Conservation (phyloP, 352 stramenopile species). For the Aphanomyces invadans region DNA sequence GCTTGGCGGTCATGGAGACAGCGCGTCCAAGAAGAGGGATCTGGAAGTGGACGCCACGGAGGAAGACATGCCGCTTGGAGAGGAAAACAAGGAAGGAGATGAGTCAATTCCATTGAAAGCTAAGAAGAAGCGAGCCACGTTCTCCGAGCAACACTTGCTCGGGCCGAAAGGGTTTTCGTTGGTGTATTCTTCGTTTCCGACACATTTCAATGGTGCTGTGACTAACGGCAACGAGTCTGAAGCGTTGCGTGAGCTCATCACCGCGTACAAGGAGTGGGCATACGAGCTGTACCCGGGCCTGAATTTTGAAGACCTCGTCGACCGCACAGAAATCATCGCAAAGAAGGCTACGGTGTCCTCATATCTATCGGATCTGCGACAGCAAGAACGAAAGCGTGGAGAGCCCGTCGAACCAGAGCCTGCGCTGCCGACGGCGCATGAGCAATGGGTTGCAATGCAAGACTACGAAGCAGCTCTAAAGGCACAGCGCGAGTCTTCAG, state of each 20-base stretch:
- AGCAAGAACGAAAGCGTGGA: constrained; percentile 9
- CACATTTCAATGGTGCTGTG: constrained; percentile 30
- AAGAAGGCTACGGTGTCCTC: constrained; percentile 37
- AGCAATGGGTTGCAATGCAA: constrained; percentile 4
- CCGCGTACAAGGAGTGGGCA: constrained; percentile 82
- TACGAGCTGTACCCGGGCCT: constrained; percentile 73
- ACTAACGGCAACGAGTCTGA: constrained; percentile 33
- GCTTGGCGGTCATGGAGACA: not conserved
- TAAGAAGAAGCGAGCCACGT: constrained; percentile 40
- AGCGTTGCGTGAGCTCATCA: constrained; percentile 52
- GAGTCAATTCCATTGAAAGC: not conserved
- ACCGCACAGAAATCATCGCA: constrained; percentile 47
- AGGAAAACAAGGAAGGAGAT: not conserved
- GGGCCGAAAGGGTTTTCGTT: constrained; percentile 57
- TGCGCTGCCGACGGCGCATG: not conserved
- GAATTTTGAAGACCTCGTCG: constrained; percentile 78
- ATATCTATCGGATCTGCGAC: not conserved
- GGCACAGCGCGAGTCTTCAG: not conserved
- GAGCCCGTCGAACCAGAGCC: not conserved
- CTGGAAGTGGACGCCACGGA: not conserved
- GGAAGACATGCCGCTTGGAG: not conserved
- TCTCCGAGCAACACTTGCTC: constrained; percentile 61
- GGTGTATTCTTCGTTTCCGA: constrained; percentile 63
- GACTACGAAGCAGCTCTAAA: not conserved
- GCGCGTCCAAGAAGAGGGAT: not conserved